Percentiles rank a stretch among this genome's conserved stretches.
These are phyloP conservation scores for Gaeumannomyces sp. DNA, from an alignment of 2,329 filamentous ascomycete genomes.

Conservation along the genomic window DNA sequence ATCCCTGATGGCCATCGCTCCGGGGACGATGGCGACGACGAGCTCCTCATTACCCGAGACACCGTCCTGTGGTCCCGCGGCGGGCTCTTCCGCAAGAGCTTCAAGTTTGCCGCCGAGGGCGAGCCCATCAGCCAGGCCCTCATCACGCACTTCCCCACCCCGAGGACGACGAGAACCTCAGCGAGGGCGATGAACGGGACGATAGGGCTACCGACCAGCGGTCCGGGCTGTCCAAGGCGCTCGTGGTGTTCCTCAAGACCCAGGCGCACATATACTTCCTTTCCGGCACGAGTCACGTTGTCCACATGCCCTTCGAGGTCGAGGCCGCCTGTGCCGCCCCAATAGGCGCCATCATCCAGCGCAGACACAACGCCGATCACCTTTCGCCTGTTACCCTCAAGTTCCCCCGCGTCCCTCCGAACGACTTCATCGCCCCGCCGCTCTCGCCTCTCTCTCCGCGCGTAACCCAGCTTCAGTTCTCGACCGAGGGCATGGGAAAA, in stretches of 20 bases:
- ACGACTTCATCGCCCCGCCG: slow-evolving; percentile 74
- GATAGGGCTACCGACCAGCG: slow-evolving; percentile 11
- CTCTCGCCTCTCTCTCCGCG: slow-evolving; percentile 43
- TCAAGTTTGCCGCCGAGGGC: slow-evolving; percentile 79
- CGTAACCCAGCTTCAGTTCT: slow-evolving; percentile 48
- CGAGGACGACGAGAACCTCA: slow-evolving; percentile 13
- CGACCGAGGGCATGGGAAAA: slow-evolving; percentile 48
- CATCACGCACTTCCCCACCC: slow-evolving; percentile 68
- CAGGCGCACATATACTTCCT: slow-evolving; percentile 93
- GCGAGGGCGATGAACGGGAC: slow-evolving; percentile 19
- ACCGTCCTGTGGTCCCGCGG: slow-evolving; percentile 88
- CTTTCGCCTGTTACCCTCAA: slow-evolving; percentile 46
- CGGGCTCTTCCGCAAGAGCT: slow-evolving; percentile 76
- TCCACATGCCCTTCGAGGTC: slow-evolving; percentile 92
- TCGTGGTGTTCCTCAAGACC: slow-evolving; percentile 87
- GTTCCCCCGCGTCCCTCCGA: slow-evolving; percentile 62
- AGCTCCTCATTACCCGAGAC: slow-evolving; percentile 67
- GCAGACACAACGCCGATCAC: slow-evolving; percentile 56
- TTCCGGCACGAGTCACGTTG: slow-evolving; percentile 76
- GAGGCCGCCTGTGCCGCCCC: slow-evolving; percentile 80
- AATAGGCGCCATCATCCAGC: slow-evolving; percentile 77
- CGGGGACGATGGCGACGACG: slow-evolving; percentile 55
- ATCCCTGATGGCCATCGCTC: slow-evolving; percentile 29
- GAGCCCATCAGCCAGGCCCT: slow-evolving; percentile 82
- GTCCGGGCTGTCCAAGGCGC: slow-evolving; percentile 50